phyloP scores from a whole-genome alignment of 129 eudicot genomes.

The Cynara cardunculus region DNA sequence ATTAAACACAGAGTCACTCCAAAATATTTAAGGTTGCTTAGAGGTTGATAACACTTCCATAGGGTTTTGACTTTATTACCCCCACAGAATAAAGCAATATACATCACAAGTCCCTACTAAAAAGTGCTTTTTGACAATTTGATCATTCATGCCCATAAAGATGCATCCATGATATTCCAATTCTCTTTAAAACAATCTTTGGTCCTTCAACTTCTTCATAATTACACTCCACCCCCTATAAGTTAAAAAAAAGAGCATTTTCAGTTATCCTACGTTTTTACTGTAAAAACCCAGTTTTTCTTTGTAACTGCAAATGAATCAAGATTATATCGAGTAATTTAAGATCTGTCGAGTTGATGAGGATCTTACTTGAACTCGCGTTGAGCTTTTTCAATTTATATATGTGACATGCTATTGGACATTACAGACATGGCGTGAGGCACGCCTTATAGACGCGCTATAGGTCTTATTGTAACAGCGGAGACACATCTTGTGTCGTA shows the following conservation, averaged over 20 bases:
- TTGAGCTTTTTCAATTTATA: too few relatives aligned
- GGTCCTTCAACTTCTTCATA: neutral
- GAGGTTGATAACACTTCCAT: neutral
- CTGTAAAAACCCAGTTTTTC: neutral
- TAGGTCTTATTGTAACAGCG: too few relatives aligned
- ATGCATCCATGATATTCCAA: neutral
- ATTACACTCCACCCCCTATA: constrained; percentile 3
- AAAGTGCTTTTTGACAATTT: constrained; percentile 27
- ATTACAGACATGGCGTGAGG: too few relatives aligned
- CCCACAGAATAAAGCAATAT: constrained; percentile 18
- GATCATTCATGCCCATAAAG: neutral
- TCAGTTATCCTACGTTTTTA: neutral
- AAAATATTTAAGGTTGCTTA: neutral
- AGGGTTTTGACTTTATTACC: constrained; percentile 30
- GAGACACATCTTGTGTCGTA: too few relatives aligned
- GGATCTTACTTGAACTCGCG: neutral
- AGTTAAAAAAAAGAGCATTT: neutral
- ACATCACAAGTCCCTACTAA: constrained; percentile 15
- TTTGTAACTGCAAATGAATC: neutral
- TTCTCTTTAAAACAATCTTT: neutral
- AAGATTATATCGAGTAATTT: neutral
- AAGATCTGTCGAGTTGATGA: neutral
- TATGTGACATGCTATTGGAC: neutral
- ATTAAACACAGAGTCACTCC: too few relatives aligned
- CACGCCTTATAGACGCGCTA: too few relatives aligned